Evolutionary conservation across 306 rosid genomes (phyloP).

Genomic region (Rosa multiflora): DNA sequence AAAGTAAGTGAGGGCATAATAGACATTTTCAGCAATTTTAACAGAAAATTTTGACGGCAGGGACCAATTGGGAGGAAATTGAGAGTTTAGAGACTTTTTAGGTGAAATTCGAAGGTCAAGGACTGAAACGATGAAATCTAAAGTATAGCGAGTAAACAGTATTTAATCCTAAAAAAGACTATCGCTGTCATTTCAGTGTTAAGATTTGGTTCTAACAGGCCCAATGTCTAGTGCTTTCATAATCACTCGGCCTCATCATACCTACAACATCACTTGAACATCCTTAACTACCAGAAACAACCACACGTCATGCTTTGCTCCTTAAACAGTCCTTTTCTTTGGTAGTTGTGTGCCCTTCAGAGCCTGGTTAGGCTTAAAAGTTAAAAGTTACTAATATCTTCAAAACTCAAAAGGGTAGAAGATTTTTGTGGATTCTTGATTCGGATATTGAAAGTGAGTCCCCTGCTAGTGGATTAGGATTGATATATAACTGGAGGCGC

Average conservation of each 20-base stretch:
- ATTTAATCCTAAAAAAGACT: not conserved
- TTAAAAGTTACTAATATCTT: not conserved
- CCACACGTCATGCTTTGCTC: not conserved
- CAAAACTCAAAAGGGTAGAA: not conserved
- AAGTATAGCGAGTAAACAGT: no score
- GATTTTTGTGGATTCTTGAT: constrained; percentile 6
- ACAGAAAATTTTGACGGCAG: no score
- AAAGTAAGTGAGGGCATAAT: no score
- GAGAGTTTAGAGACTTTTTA: no score
- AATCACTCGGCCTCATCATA: not conserved
- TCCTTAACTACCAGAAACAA: not conserved
- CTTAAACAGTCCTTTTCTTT: not conserved
- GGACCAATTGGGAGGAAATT: no score
- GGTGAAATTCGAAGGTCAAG: no score
- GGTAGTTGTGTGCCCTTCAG: not conserved
- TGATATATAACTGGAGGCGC: not conserved
- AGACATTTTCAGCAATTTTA: no score
- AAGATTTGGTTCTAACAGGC: not conserved
- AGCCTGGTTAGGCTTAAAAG: not conserved
- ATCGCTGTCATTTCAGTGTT: not conserved
- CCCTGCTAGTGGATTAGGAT: not conserved
- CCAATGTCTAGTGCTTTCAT: not conserved
- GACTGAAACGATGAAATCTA: no score
- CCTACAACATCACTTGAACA: not conserved
- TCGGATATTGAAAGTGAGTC: not conserved